Base-by-base conservation (phyloP, 257 asterid species). In the Salvia hispanica region DNA sequence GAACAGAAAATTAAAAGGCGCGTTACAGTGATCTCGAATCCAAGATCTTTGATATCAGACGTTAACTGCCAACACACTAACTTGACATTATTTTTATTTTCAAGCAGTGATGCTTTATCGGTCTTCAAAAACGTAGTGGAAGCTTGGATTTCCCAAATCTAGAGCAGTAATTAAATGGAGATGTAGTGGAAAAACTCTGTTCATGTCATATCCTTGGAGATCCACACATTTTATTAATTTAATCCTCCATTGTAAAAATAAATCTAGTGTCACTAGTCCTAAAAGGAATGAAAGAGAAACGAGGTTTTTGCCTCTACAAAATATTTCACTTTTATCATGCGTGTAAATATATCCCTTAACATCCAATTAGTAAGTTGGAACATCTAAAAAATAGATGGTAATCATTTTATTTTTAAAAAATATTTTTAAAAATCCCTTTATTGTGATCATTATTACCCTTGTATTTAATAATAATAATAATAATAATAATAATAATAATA, bases 111-210 rank as follows among this genome's bases (percentile, higher is more conserved):
- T 68, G 58, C 3, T 60, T 68, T 61, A 67, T 37, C 25, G 55
- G 71, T 44, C 70, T 80, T 70, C 68, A 76, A 28, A 43, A 73
- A 44, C 58, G 59, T 47, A 67, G 77, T 75, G 83, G 83, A 47
- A 61, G 54, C n/a, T 25, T 43, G 47, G 44, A 64, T 68, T 68
- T 67, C 46, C 63, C 58, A 74, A 51, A 60, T 33, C 57, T 58
- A 45, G 45, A 50, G 62, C 34, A 50, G n/a, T 16, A 13, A 63
- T 54, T 37, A 60, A 58, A 54, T 62, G 62, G 62, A 61, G 64
- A 12, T 14, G 33, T 65, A 54, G 77, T 80, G 88, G 83, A 65
- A 82, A 65, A 63, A 72, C 65, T 72, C 79, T 58, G 52, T 67
- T 77, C 14, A 31, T 72, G 82, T 78, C 83, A 76, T 77, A 75